These are phyloP conservation scores for Mayamaea pseudoterrestris DNA, from an alignment of 108 stramenopile species.

Conservation along the genomic window DNA sequence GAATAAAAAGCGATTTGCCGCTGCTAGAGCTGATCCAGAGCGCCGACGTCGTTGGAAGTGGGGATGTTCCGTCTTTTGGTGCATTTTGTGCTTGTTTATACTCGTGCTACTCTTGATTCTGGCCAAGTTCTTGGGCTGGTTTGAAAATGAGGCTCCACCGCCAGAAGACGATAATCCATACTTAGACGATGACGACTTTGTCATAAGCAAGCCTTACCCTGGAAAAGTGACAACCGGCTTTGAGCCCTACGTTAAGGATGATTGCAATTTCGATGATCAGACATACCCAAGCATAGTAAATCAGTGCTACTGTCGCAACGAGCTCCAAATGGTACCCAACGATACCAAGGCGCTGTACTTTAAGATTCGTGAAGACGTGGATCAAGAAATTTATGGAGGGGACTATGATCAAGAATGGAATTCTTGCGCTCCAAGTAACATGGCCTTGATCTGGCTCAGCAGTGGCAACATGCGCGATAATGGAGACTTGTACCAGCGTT, in stretches of 20 bases:
- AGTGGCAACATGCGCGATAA: conserved; percentile 30
- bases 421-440: conserved; percentile 27
- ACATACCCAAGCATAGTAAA: conserved; percentile 6
- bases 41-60: not conserved
- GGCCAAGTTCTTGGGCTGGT: not conserved
- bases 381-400: conserved; percentile 15
- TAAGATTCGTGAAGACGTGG: conserved; percentile 14
- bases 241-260: conserved; percentile 9
- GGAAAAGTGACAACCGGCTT: conserved; percentile 10
- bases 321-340: conserved; percentile 20
- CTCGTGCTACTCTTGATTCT: not conserved
- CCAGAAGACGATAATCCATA: not conserved
- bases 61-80: not conserved
- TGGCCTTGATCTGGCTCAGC: conserved; percentile 31
- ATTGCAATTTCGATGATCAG: conserved; percentile 8
- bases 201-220: not conserved
- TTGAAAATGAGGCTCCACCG: not conserved
- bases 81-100: not conserved
- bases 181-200: conserved; percentile 6
- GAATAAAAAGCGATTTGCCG: too few relatives aligned
- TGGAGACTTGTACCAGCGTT: conserved; percentile 30
- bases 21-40: too few relatives aligned
- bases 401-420: conserved; percentile 7
- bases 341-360: conserved; percentile 18
- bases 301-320: conserved; percentile 26